Evolutionary conservation across 305 asterid genomes (phyloP).

Genomic region (Solanum aculeatissimum): DNA sequence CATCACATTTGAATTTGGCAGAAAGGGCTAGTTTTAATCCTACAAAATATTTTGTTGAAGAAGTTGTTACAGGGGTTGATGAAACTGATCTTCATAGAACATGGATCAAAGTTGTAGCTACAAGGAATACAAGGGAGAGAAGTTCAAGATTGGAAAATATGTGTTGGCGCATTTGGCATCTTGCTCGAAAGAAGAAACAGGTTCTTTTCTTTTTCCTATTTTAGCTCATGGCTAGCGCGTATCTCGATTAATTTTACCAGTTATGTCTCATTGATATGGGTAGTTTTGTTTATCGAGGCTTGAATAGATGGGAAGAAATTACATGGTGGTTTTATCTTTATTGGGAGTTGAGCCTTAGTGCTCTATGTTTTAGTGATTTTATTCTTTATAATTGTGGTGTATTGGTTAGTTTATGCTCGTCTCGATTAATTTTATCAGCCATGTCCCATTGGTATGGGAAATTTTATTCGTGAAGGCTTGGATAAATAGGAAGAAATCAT

Average conservation of each 20-base stretch:
- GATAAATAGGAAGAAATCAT: background rate
- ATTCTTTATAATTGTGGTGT: background rate
- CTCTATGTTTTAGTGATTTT: background rate
- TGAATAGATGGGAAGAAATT: background rate
- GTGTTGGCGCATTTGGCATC: conserved; percentile 99
- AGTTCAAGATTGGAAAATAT: conserved; percentile 79
- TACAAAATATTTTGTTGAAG: conserved; percentile 81
- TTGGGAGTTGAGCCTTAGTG: background rate
- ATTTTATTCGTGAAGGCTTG: background rate
- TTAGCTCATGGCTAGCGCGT: background rate
- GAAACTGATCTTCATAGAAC: conserved; percentile 86
- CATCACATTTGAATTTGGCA: conserved; percentile 15
- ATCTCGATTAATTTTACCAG: background rate
- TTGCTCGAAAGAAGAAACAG: conserved; percentile 83
- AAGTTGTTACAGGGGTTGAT: conserved; percentile 78
- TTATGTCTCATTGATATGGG: background rate
- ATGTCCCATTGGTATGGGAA: background rate
- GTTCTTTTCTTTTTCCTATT: conserved; percentile 6
- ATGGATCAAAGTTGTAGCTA: conserved; percentile 94
- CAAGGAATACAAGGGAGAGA: conserved; percentile 60
- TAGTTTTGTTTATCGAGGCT: background rate
- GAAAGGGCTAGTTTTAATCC: conserved; percentile 45
- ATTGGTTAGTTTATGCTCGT: background rate
- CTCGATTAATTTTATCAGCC: background rate
- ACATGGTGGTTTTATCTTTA: background rate